Evolutionary conservation across 1,284 basidiomycete genomes (phyloP).

Genomic region (Leccinum fuscescens): DNA sequence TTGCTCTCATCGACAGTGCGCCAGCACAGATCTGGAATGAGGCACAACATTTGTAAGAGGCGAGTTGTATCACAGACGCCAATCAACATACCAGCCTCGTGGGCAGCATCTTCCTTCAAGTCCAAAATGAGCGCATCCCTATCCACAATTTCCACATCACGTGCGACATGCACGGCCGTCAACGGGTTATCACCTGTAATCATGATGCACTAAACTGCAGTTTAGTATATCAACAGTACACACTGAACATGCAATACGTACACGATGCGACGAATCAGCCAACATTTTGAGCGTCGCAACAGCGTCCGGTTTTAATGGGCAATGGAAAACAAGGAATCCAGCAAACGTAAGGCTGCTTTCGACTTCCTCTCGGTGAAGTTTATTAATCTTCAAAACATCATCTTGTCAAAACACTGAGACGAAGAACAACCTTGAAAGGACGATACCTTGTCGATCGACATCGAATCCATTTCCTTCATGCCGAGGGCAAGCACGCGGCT

Average conservation of each 20-base stretch:
- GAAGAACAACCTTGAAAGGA: neutral
- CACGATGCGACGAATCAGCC: slow-evolving; percentile 89
- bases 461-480: slow-evolving; percentile 73
- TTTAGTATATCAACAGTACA: slow-evolving; percentile 6
- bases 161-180: slow-evolving; percentile 91
- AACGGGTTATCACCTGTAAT: slow-evolving; percentile 97
- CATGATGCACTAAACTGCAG: slow-evolving; percentile 80
- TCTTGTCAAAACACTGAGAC: neutral
- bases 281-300: slow-evolving; percentile 88
- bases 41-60: neutral
- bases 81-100: slow-evolving; percentile 56
- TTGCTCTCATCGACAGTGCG: slow-evolving; percentile 88
- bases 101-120: slow-evolving; percentile 74
- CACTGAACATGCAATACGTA: slow-evolving; percentile 41
- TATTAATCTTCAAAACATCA: slow-evolving; percentile 66
- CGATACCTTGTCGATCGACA: slow-evolving; percentile 64
- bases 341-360: slow-evolving; percentile 79
- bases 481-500: slow-evolving; percentile 90
- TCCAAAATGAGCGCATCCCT: slow-evolving; percentile 91
- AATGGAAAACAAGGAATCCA: slow-evolving; percentile 96
- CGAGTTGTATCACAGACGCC: neutral
- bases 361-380: slow-evolving; percentile 73
- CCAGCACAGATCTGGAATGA: slow-evolving; percentile 75
- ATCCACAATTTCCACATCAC: slow-evolving; percentile 94
- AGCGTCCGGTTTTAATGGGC: slow-evolving; percentile 92